Evolutionary conservation across 2,329 filamentous ascomycete species (phyloP).

Genomic region (Fonsecaea pugnacius): DNA sequence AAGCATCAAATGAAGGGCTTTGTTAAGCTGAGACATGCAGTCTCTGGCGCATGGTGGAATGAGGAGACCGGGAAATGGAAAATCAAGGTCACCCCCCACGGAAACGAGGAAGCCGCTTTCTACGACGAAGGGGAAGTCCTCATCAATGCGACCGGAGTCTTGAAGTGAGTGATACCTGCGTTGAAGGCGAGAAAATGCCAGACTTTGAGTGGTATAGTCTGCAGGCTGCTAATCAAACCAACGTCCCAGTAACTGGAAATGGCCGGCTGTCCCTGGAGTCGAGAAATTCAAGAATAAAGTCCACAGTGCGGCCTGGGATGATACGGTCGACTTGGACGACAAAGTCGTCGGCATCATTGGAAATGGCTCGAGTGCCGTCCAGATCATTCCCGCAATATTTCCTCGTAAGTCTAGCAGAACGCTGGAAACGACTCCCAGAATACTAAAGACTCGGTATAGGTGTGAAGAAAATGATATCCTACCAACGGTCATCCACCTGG

Average conservation of each 20-base stretch:
- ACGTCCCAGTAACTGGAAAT: conserved; percentile 52
- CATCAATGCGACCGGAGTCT: conserved; percentile 61
- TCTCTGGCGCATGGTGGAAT: conserved; percentile 6
- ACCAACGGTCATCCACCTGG: conserved; percentile 37
- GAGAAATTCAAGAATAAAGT: conserved; percentile 37
- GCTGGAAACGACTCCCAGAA: not conserved
- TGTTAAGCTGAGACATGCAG: conserved; percentile 7
- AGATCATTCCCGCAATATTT: conserved; percentile 42
- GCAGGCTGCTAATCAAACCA: not conserved
- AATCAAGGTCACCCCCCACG: not conserved
- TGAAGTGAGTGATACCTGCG: conserved; percentile 38
- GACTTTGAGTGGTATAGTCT: not conserved
- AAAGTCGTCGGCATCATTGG: conserved; percentile 63
- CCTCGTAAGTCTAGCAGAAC: conserved; percentile 1
- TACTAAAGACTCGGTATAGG: conserved; percentile 38
- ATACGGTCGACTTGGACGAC: conserved; percentile 54
- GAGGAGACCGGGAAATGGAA: not conserved
- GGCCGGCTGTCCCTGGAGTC: conserved; percentile 40
- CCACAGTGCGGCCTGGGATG: conserved; percentile 49
- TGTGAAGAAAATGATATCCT: conserved; percentile 36
- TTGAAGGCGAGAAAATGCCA: not conserved
- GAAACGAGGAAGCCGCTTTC: conserved; percentile 10
- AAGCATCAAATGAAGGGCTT: conserved; percentile 26
- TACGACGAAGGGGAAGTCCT: conserved; percentile 54
- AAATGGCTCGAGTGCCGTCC: conserved; percentile 66